Evolutionary conservation across 768 basidiomycete genomes (phyloP), one percentile per base, ranked within the genome.

Genomic region (Lanmaoa pseudosensibilis): DNA sequence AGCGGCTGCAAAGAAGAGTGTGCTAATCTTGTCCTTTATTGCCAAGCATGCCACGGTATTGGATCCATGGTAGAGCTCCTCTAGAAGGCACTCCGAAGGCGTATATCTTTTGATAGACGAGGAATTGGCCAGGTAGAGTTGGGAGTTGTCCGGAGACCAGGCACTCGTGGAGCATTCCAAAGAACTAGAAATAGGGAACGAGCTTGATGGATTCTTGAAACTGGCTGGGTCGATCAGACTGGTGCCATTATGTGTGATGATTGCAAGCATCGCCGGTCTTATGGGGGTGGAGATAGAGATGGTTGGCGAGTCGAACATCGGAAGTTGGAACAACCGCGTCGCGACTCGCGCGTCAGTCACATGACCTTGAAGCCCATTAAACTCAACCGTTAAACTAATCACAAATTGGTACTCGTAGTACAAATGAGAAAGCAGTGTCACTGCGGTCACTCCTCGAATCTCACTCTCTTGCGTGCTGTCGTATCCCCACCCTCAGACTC

Each of bases 121-220:
- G 40, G 73, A 60, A 11, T 78, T 80, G 2, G 83, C 75, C 37
- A 90, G 65, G 63, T 82, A 87, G 23, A 90, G 76, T 56, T 68
- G 72, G 32, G 74, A 69, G 56, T 81, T 83, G 68, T 88, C 83
- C 3, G 75, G 67, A 18, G 84, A 77, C 88, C 88, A 90, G 16
- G 75, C 66, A 45, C 40, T 65, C 30, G 61, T 33, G 19, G 58
- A 59, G 57, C 69, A 70, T 54, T 58, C 60, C 50, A 70, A 52
- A 39, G 69, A 69, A 39, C 48, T 57, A 19, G 76, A 78, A 19
- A 79, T 67, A 3, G 79, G 70, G 25, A 80, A 67, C 0, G 75
- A 74, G 0, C 74, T 68, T 1, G 80, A 74, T 1, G 74, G 62
- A 33, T 73, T 75, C 67, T 80, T 85, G 55, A 88, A 73, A 30